Base-by-base conservation (phyloP, 2,329 filamentous ascomycete species). In the Corniculantispora saksenae region DNA sequence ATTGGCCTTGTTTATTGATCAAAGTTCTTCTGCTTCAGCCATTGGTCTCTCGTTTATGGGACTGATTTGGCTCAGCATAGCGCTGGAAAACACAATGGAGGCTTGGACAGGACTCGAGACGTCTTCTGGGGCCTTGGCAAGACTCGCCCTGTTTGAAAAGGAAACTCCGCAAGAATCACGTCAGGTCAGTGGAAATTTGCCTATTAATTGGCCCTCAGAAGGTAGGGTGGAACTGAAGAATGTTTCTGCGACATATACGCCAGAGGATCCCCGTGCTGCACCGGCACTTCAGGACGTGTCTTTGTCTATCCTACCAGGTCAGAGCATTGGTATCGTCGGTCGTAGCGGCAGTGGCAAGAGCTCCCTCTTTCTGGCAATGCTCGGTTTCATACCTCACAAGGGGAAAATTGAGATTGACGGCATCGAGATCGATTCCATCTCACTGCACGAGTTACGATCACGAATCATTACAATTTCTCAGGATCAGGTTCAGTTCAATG, bases 401-500 rank as follows among this genome's bases (percentile, higher is more conserved):
- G 54, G 54, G 1, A 13, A 27, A 2, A 56, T 56, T 5, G 17
- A 40, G 13, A 43, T 56, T 43, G 54, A 56, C 12, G 54, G 35
- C 32, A 15, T 56, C 13, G 54, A 56, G 15, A 56, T 56, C 19
- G 12, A 12, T 17, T 40, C 54, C n/a, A 43, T 56, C 21, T 27
- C 54, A 25, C n/a, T 40, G 21, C 13, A 56, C 35, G 32, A 56
- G 7, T 27, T 56, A 9, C 35, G 54, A 23, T 29, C 35, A 5
- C 54, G 54, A 12, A 19, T 56, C n/a, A n/a, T 71, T 12, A 67
- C 55, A 38, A 67, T 71, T 50, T 67, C 68, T 23, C 70, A 69
- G 69, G 67, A 50, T 57, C 53, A 70, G 47, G 63, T 69, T 21
- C 63, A 57, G 32, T 70, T 71, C 45, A 32, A 56, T 40, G 35